Percentiles rank a stretch among this genome's conserved stretches.
phyloP scores from a whole-genome alignment of 1,284 basidiomycete species.

The Moesziomyces antarcticus region DNA sequence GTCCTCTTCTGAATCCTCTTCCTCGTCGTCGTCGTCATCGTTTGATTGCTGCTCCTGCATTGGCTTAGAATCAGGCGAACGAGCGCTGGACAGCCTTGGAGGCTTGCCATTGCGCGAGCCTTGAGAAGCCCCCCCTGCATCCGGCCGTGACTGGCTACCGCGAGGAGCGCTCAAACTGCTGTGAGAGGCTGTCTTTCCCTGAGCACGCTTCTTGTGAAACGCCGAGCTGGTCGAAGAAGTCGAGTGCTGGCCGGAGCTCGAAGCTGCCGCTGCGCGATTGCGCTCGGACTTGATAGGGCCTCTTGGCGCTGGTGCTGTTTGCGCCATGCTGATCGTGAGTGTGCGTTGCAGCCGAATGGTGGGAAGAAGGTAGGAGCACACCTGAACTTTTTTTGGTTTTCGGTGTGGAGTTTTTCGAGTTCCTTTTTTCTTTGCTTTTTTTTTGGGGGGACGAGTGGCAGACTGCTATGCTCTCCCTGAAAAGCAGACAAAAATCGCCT shows the following conservation, averaged over 20 bases:
- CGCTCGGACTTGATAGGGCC: slow-evolving; percentile 43
- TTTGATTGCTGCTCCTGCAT: neutral
- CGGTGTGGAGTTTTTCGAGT: neutral
- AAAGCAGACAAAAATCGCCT: neutral
- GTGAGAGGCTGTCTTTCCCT: slow-evolving; percentile 8
- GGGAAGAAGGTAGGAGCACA: neutral
- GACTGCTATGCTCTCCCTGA: too few relatives aligned
- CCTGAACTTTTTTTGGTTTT: neutral
- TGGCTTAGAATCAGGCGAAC: neutral
- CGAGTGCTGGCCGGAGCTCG: slow-evolving; percentile 1
- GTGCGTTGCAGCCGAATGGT: neutral
- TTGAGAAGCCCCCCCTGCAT: neutral
- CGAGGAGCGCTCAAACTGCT: neutral
- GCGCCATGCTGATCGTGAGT: slow-evolving; percentile 17
- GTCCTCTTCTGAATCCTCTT: neutral
- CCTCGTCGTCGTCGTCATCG: neutral
- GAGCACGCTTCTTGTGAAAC: slow-evolving; percentile 38
- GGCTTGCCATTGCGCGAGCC: too few relatives aligned
- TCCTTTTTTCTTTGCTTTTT: too few relatives aligned
- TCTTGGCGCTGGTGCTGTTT: neutral
- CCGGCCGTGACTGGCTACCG: too few relatives aligned
- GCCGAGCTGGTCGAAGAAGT: slow-evolving; percentile 31
- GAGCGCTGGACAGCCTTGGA: too few relatives aligned
- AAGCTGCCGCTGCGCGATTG: slow-evolving; percentile 27
- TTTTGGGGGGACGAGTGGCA: too few relatives aligned